phyloP scores from a whole-genome alignment of 495 filamentous ascomycete species.

The Astrothelium macrocarpum region DNA sequence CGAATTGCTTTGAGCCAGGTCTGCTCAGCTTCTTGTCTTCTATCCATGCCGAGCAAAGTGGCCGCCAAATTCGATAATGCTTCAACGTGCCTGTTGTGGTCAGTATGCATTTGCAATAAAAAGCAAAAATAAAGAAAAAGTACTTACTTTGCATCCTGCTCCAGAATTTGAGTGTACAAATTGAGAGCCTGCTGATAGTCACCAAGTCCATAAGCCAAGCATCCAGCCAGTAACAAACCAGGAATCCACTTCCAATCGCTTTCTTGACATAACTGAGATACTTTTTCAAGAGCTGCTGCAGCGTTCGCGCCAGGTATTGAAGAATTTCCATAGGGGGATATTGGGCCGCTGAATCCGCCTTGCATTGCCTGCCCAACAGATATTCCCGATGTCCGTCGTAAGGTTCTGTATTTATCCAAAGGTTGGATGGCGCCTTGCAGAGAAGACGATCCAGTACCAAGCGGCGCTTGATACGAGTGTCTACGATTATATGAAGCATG shows the following conservation, averaged over 20 bases:
- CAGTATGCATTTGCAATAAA: conserved; percentile 19
- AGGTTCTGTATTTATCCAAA: conserved; percentile 11
- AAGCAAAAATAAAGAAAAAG: not conserved
- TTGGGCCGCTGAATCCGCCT: not conserved
- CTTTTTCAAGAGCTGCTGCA: conserved; percentile 62
- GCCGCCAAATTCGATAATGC: conserved; percentile 90
- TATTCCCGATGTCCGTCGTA: conserved; percentile 16
- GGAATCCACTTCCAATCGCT: conserved; percentile 92
- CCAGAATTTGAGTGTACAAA: conserved; percentile 82
- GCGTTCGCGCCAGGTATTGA: conserved; percentile 40
- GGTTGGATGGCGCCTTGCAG: not conserved
- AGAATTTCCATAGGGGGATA: not conserved
- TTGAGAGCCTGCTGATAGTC: conserved; percentile 76
- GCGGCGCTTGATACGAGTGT: conserved; percentile 8
- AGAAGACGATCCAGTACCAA: not conserved
- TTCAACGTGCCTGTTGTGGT: conserved; percentile 70
- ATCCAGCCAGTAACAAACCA: conserved; percentile 88
- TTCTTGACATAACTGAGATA: conserved; percentile 73
- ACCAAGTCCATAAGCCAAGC: conserved; percentile 84
- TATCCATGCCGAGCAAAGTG: conserved; percentile 72
- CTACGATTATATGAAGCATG: conserved; percentile 12
- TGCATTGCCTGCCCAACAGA: conserved; percentile 2
- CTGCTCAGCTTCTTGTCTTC: conserved; percentile 72
- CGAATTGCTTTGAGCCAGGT: conserved; percentile 80
- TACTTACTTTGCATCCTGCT: conserved; percentile 66